Evolutionary conservation across 306 rosid genomes (phyloP), one percentile per base, ranked within the genome.

Genomic region (Argentina anserina): DNA sequence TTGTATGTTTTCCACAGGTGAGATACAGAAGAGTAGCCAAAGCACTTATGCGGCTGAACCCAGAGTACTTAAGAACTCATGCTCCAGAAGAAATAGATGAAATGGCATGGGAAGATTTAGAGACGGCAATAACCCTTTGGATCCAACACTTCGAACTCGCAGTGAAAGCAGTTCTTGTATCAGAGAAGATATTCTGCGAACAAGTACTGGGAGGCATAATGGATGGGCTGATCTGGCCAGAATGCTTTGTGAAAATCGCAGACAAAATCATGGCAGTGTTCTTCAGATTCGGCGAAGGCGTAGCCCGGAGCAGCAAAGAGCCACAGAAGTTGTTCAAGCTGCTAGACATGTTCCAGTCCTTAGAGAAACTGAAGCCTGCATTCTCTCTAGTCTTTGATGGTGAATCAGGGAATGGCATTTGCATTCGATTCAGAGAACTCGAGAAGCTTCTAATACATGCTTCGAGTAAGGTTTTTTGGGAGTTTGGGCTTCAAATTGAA

Each of bases 211-310:
- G 96, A 10, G 77, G 81, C 31, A 69, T 89, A 80, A 81, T 91
- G 87, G 92, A 86, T 0, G 97, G 96, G 6, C 65, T 89, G 12
- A 73, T 90, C 13, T 89, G 90, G 92, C 90, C 88, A 2, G 96
- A 90, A 82, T 90, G 94, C 81, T 93, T 87, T 56, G 81, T 82
- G 13, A 93, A 89, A 76, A 90, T 93, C 65, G 90, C 97, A 3
- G 97, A 89, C 83, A 93, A 90, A 82, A 93, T 93, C 78, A 87
- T 87, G 94, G 97, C 97, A 0, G 97, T 90, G 15, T 93, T 93
- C 85, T 86, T 89, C 67, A 77, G 98, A 17, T 93, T 93, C 67
- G 98, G 98, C 4, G 98, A 93, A 80, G 96, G 92, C 7, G 84
- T 90, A 0, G 82, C 96, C 3, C 69, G 94, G 40, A 87, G 98